Base-by-base conservation (phyloP, 2,329 filamentous ascomycete species). In the Penicillium sp. region DNA sequence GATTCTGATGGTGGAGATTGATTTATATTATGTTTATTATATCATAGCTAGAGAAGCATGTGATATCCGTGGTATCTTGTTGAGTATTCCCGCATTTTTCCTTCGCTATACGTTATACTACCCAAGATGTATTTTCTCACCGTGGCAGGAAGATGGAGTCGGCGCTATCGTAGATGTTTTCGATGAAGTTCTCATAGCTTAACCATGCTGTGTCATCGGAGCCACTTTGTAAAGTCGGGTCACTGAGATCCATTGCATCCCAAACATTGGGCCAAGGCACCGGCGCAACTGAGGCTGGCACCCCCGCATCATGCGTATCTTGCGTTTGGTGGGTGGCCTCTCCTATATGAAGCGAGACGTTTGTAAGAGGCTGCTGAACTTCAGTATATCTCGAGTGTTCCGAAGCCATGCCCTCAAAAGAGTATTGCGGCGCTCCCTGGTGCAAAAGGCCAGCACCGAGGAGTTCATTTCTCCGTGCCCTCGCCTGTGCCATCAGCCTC, bases 171-270 rank as follows among this genome's bases (percentile, higher is more conserved):
- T 67, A 64, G 29, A 66, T 52, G 47, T 66, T 67, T 1, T 61
- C 65, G 8, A 70, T 62, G 36, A 70, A 69, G 23, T 52, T 65
- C 36, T 66, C 61, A 44, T 69, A 69, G 27, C 60, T 67, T 27
- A 59, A 40, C 67, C 67, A 70, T 1, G 66, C 62, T 26, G 55
- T 55, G 45, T 66, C 57, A 43, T 61, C 50, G 9, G 45, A 40
- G 6, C 51, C 40, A 10, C 27, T 39, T 16, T 47, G 60, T 0
- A 58, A 13, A 0, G 53, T 51, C 5, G 55, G 26, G 13, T 47
- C 44, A 1, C 40, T 53, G 26, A 60, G 59, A 51, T 67, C 65
- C 29, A 69, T 57, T 6, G 59, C 55, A 36, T 67, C 66, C 65
- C 67, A 67, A 7, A 67, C 60, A 51, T 57, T 61, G 0, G 63